Evolutionary conservation across 1,139 yeast species (phyloP).

Genomic region (Candida pseudoviswanathii): DNA sequence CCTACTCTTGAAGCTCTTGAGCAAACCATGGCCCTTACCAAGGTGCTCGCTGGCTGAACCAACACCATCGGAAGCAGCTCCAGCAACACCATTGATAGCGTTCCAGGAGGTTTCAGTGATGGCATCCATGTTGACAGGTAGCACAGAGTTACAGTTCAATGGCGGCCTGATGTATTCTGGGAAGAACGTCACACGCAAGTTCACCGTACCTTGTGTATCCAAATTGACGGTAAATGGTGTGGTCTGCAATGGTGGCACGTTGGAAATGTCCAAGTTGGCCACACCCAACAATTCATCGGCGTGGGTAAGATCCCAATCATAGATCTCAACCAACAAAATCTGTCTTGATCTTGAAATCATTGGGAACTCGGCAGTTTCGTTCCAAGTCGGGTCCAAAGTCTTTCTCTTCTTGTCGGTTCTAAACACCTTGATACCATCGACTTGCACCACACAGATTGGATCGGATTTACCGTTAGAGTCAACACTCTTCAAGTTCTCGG

Average conservation of each 20-base stretch:
- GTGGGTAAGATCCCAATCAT: constrained; percentile 80
- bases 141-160: constrained; percentile 43
- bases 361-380: constrained; percentile 60
- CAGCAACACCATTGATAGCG: constrained; percentile 45
- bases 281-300: constrained; percentile 62
- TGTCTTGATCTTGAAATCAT: constrained; percentile 64
- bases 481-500: constrained; percentile 53
- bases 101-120: constrained; percentile 52
- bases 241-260: constrained; percentile 46
- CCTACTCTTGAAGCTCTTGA: constrained; percentile 34
- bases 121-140: constrained; percentile 41
- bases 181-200: constrained; percentile 53
- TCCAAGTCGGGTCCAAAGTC: constrained; percentile 71
- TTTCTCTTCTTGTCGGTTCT: constrained; percentile 65
- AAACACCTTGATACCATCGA: constrained; percentile 57
- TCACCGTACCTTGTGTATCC: constrained; percentile 62
- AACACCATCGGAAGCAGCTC: constrained; percentile 46
- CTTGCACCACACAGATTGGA: constrained; percentile 55
- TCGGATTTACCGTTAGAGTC: constrained; percentile 79
- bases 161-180: constrained; percentile 72
- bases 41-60: constrained; percentile 44
- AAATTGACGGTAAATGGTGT: constrained; percentile 52
- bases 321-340: constrained; percentile 49
- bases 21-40: constrained; percentile 46
- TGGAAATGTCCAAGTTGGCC: constrained; percentile 50